phyloP scores from a whole-genome alignment of 2,329 filamentous ascomycete species.

The Pseudogymnoascus pannorum region DNA sequence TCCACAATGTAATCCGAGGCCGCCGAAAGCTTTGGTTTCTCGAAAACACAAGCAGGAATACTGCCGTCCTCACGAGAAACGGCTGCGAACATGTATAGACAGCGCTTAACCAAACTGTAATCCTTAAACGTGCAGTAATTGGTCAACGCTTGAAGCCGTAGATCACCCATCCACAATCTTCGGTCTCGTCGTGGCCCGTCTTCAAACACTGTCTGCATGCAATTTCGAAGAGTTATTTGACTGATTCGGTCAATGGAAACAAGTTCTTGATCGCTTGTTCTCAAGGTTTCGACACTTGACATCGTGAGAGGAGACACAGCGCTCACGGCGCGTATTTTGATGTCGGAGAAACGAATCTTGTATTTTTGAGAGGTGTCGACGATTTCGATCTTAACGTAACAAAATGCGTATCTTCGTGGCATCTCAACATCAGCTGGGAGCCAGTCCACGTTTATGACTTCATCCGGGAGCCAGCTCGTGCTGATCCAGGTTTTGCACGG shows the following conservation, averaged over 20 bases:
- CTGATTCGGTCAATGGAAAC: slow-evolving; percentile 27
- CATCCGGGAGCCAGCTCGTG: slow-evolving; percentile 33
- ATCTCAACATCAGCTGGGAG: slow-evolving; percentile 27
- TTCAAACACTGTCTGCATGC: slow-evolving; percentile 35
- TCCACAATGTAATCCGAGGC: slow-evolving; percentile 32
- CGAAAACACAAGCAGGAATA: slow-evolving; percentile 31
- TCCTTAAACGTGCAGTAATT: slow-evolving; percentile 33
- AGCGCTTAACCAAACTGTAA: slow-evolving; percentile 30
- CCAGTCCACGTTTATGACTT: slow-evolving; percentile 31
- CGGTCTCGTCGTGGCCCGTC: slow-evolving; percentile 33
- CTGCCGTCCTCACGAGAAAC: slow-evolving; percentile 28
- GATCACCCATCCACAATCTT: slow-evolving; percentile 33
- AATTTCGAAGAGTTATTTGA: slow-evolving; percentile 31
- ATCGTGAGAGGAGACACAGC: slow-evolving; percentile 21
- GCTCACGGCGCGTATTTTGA: slow-evolving; percentile 27
- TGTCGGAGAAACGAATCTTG: slow-evolving; percentile 27
- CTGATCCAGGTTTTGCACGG: slow-evolving; percentile 33
- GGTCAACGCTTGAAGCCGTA: slow-evolving; percentile 31
- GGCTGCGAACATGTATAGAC: slow-evolving; percentile 31
- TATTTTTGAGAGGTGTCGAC: slow-evolving; percentile 31
- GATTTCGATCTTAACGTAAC: slow-evolving; percentile 30
- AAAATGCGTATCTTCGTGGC: slow-evolving; percentile 30
- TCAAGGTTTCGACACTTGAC: neutral
- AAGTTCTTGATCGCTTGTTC: slow-evolving; percentile 21
- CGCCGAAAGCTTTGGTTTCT: slow-evolving; percentile 26